Percentiles rank a stretch among this genome's conserved stretches.
phyloP scores from a whole-genome alignment of 2,329 filamentous ascomycete species.

The Dothideomycetes sp. region DNA sequence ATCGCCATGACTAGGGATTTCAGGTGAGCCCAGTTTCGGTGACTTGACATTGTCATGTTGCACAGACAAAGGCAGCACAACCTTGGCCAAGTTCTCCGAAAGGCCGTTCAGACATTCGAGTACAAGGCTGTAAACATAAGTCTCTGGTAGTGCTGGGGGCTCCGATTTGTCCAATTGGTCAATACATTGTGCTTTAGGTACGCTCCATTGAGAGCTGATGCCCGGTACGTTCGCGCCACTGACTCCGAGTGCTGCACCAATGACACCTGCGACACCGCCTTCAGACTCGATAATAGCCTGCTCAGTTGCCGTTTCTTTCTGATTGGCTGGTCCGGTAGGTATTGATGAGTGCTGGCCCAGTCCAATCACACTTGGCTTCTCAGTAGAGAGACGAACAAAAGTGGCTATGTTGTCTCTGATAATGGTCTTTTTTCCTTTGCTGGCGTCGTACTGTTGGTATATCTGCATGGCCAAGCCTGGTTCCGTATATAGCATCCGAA shows the following conservation, averaged over 20 bases:
- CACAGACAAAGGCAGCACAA: constrained; percentile 82
- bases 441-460: constrained; percentile 67
- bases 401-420: constrained; percentile 73
- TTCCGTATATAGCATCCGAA: constrained; percentile 76
- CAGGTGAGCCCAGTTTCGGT: constrained; percentile 22
- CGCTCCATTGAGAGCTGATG: constrained; percentile 87
- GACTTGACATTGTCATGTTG: constrained; percentile 48
- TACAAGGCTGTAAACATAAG: constrained; percentile 84
- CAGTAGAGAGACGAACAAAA: constrained; percentile 85
- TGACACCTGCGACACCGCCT: constrained; percentile 77
- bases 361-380: constrained; percentile 81
- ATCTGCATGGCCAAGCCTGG: constrained; percentile 67
- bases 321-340: constrained; percentile 51
- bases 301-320: constrained; percentile 53
- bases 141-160: constrained; percentile 72
- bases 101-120: constrained; percentile 81
- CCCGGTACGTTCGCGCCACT: constrained; percentile 58
- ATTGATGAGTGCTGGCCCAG: constrained; percentile 81
- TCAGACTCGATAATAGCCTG: constrained; percentile 76
- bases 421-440: constrained; percentile 61
- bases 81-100: constrained; percentile 86
- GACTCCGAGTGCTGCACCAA: constrained; percentile 58
- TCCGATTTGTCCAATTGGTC: constrained; percentile 92
- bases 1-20: constrained; percentile 35
- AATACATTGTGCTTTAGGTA: constrained; percentile 74